Base-by-base conservation (phyloP, 2,329 filamentous ascomycete genomes). In the Zopfia rhizophila region DNA sequence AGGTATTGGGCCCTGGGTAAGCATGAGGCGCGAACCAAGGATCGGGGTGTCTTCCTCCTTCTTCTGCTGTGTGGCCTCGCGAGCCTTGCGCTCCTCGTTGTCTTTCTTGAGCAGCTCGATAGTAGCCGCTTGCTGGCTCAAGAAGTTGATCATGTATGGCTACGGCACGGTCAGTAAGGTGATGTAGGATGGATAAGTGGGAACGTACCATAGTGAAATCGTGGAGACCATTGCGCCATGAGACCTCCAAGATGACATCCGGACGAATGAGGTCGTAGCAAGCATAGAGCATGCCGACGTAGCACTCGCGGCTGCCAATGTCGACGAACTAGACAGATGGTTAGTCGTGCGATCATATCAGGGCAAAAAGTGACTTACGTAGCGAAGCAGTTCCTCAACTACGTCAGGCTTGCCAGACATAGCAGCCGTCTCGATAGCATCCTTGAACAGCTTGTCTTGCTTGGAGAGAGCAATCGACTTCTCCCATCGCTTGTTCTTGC, bases 401-500 rank as follows among this genome's bases (percentile, higher is more conserved):
- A 97, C 89, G 21, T 97, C 92, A 10, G 82, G 70, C 83, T 97
- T 97, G 69, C 83, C 82, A 38, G 93, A 97, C 44, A 97, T 89
- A 19, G 94, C 94, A 22, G 95, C 85, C 11, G 94, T 99, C 82
- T 99, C 94, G 55, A 99, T 97, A 18, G 95, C 94, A 76, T 99
- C 94, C 82, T 97, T 97, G 87, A 94, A 99, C 12, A 99, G 81
- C 83, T 97, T 97, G 80, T 99, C 94, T 73, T 99, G 93, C 82
- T 99, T 99, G 12, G 93, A 97, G 33, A 99, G 80, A 23, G 91
- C 85, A 73, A 99, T 99, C 3, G 92, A 97, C 79, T 97, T 97
- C 79, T 97, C 93, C 95, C 95, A 99, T 55, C 94, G 86, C 88
- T 97, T 97, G 82, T 96, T 97, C 84, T 97, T 99, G 73, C 95